Evolutionary conservation across 345 rosid genomes (phyloP).

Genomic region (Euphorbia lathyris): DNA sequence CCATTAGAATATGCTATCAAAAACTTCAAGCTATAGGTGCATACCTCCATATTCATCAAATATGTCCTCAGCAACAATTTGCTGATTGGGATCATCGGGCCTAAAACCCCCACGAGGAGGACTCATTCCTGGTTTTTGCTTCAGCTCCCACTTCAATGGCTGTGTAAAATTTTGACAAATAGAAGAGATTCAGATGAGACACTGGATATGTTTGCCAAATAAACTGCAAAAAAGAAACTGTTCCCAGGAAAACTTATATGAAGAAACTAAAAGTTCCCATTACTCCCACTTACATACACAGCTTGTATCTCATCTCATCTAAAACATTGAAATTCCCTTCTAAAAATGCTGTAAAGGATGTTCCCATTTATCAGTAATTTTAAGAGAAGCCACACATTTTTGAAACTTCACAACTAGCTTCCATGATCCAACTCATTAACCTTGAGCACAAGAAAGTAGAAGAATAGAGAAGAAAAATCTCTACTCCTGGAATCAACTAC

Average conservation of each 20-base stretch:
- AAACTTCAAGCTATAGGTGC: background rate
- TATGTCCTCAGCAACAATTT: constrained; percentile 94
- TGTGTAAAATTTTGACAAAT: constrained; percentile 22
- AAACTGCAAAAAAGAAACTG: constrained; percentile 1
- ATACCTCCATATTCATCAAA: constrained; percentile 97
- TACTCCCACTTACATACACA: background rate
- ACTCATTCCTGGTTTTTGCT: constrained; percentile 93
- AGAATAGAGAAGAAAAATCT: no score
- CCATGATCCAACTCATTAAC: background rate
- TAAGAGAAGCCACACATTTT: background rate
- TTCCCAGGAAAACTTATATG: background rate
- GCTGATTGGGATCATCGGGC: constrained; percentile 90
- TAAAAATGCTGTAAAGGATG: no score
- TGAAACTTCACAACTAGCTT: background rate
- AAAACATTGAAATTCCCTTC: background rate
- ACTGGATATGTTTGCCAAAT: background rate
- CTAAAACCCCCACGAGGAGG: constrained; percentile 98
- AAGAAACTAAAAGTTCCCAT: constrained; percentile 2
- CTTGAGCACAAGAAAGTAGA: background rate
- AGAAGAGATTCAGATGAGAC: constrained; percentile 1
- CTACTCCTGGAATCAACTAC: no score
- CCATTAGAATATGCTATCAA: background rate
- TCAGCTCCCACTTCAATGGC: constrained; percentile 98
- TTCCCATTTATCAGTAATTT: no score
- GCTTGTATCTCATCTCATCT: background rate